These are phyloP conservation scores for Saururus chinensis DNA, from an alignment of 164 flowering plant species.

Conservation along the genomic window DNA sequence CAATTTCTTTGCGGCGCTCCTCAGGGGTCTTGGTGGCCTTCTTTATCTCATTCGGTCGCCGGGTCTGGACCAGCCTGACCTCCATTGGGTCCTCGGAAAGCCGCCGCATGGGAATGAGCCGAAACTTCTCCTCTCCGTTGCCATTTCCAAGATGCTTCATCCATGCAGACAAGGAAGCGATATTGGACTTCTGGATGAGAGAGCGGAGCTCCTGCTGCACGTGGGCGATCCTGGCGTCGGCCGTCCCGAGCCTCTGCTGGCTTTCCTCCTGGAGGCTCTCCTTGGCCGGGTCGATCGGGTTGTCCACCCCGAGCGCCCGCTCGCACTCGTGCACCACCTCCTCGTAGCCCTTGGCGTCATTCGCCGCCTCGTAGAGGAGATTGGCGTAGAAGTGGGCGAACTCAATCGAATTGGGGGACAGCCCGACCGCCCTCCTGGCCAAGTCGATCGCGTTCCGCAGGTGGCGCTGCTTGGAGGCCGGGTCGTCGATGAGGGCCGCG, in stretches of 20 bases:
- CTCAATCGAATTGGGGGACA: conserved; percentile 82
- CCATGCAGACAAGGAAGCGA: conserved; percentile 79
- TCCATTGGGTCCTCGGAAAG: conserved; percentile 87
- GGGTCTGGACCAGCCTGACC: conserved; percentile 44
- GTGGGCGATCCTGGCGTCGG: conserved; percentile 50
- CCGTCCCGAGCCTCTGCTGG: conserved; percentile 42
- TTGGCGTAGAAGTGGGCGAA: conserved; percentile 82
- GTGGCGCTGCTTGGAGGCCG: conserved; percentile 52
- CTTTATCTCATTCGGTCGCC: conserved; percentile 90
- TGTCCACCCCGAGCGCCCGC: conserved; percentile 56
- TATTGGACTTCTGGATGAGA: conserved; percentile 65
- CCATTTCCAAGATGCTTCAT: conserved; percentile 66
- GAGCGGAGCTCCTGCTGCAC: conserved; percentile 60
- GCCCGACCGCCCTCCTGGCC: conserved; percentile 44
- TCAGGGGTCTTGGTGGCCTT: conserved; percentile 89
- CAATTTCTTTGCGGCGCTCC: conserved; percentile 92
- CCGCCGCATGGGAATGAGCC: conserved; percentile 74
- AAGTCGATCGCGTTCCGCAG: conserved; percentile 61
- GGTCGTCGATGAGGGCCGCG: conserved; percentile 67
- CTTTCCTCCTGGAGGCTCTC: conserved; percentile 85
- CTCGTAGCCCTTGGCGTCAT: conserved; percentile 64
- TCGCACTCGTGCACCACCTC: conserved; percentile 85
- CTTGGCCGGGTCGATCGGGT: conserved; percentile 79
- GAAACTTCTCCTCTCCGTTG: conserved; percentile 78
- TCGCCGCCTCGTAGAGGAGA: conserved; percentile 68